Base-by-base conservation (phyloP, 257 asterid species). In the Gynochthodes officinalis region DNA sequence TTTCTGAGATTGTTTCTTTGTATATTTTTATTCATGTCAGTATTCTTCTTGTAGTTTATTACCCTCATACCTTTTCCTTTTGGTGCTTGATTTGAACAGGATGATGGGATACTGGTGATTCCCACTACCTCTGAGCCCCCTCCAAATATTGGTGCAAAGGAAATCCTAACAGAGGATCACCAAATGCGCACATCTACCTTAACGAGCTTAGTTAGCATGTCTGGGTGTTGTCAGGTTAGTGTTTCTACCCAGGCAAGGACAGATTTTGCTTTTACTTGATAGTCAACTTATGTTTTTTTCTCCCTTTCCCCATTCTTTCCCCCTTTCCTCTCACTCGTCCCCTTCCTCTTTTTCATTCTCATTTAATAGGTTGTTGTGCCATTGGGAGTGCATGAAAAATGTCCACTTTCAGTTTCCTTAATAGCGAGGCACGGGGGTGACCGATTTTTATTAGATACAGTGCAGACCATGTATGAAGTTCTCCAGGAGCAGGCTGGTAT, bases 191-290 rank as follows among this genome's bases (percentile, higher is more conserved):
- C 95, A 33, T 84, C 83, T 63, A 74, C 85, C 37, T 70, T 90
- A 52, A 85, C 95, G 68, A 89, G 99, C 83, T 66, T 95, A 79
- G 98, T 93, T 77, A 95, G 98, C 84, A 79, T 95, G 87, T 90
- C 98, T 32, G 99, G 99, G 78, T 93, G 98, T 77, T 95, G 99
- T 76, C 98, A 95, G 99, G 99, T 95, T 74, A 72, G 77, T 39
- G 0, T 71, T 72, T 70, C 69, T n/a, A 35, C 63, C 48, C n/a
- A 48, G 32, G 32, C 66, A 25, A 25, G 53, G 49, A 25, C 40
- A 11, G 2, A 21, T 0, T 32, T 19, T 39, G n/a, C 40, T 43
- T 44, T 60, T 52, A 18, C 15, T 4, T 19, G 44, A 50, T 12
- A 0, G 32, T 27, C 28, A 28, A 54, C 42, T 70, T 44, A 39